phyloP scores from a whole-genome alignment of 306 rosid genomes.

The Malus domestica region ASM211411v1 NC_041789.1:25262501-25263000 shows the following conservation, averaged over 20 bases:
- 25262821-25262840: constrained; percentile 1
- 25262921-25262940: constrained; percentile 29
- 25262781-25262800: constrained; percentile 17
- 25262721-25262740: constrained; percentile 25
- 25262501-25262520: too few relatives aligned
- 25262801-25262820: constrained; percentile 2
- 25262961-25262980: constrained; percentile 34
- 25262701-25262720: constrained; percentile 21
- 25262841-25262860: constrained; percentile 13
- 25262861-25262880: not conserved
- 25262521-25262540: too few relatives aligned
- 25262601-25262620: not conserved
- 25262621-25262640: not conserved
- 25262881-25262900: constrained; percentile 6
- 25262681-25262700: constrained; percentile 31
- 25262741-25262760: constrained; percentile 10
- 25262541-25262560: not conserved
- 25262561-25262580: not conserved
- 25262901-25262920: not conserved
- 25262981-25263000: constrained; percentile 65
- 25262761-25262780: constrained; percentile 9
- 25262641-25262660: constrained; percentile 8
- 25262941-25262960: constrained; percentile 61
- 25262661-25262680: constrained; percentile 48
- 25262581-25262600: not conserved